Evolutionary conservation across 345 rosid genomes (phyloP).

Genomic region (Rhizophora apiculata): DNA sequence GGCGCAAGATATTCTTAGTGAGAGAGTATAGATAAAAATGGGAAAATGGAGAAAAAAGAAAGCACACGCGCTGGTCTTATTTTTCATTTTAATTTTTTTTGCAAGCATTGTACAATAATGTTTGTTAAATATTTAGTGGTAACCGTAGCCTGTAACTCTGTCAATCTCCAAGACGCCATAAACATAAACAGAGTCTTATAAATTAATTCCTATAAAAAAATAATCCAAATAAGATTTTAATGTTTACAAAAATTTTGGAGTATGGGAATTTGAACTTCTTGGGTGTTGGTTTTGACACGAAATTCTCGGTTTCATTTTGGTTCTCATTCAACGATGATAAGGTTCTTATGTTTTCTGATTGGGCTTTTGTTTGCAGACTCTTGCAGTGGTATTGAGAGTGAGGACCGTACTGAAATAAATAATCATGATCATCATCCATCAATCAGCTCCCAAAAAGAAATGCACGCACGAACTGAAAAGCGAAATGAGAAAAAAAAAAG

Average conservation of each 20-base stretch:
- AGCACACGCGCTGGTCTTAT: background rate
- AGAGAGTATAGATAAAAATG: background rate
- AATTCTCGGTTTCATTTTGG: too few species aligned
- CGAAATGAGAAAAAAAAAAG: slow-evolving; percentile 5
- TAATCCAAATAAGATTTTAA: too few species aligned
- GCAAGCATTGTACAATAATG: background rate
- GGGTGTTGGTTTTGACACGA: too few species aligned
- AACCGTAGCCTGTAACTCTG: too few species aligned
- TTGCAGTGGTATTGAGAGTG: background rate
- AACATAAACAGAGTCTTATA: too few species aligned
- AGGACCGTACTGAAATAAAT: slow-evolving; percentile 16
- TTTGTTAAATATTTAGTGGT: too few species aligned
- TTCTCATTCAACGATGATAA: too few species aligned
- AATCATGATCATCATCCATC: slow-evolving; percentile 16
- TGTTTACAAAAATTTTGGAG: too few species aligned
- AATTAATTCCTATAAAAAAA: too few species aligned
- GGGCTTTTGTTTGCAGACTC: slow-evolving; percentile 5
- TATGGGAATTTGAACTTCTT: too few species aligned
- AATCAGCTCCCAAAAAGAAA: slow-evolving; percentile 21
- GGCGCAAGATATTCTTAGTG: too few species aligned
- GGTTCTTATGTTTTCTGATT: slow-evolving; percentile 2
- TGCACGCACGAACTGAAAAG: slow-evolving; percentile 3
- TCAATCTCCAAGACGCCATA: too few species aligned
- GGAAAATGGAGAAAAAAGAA: background rate
- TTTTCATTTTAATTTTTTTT: background rate